Evolutionary conservation across 208 protist genomes (phyloP).

Genomic region (Wallacemonas collosoma): DNA sequence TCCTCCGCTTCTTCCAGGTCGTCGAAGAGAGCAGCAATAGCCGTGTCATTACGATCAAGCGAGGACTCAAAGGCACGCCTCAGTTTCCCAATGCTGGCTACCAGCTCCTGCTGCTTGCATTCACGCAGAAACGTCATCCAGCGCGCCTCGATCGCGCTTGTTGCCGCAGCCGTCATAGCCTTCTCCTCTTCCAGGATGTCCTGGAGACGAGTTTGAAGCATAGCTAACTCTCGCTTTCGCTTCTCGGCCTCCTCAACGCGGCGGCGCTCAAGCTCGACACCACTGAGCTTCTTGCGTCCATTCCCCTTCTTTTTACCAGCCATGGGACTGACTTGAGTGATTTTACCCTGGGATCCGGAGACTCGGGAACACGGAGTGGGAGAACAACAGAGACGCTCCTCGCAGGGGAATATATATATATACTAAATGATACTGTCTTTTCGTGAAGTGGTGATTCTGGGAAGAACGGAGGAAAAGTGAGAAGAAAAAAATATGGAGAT

Average conservation of each 20-base stretch:
- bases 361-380: not conserved
- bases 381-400: not conserved
- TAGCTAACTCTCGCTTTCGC: slow-evolving; percentile 63
- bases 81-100: slow-evolving; percentile 89
- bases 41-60: slow-evolving; percentile 94
- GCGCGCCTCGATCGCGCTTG: slow-evolving; percentile 70
- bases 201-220: slow-evolving; percentile 69
- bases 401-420: not conserved
- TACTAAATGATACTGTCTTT: not conserved
- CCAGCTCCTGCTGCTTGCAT: slow-evolving; percentile 93
- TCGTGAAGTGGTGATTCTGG: too few relatives aligned
- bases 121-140: slow-evolving; percentile 93
- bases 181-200: slow-evolving; percentile 87
- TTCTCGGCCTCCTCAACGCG: slow-evolving; percentile 76
- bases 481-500: too few relatives aligned
- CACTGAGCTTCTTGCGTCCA: slow-evolving; percentile 52
- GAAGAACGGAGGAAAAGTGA: too few relatives aligned
- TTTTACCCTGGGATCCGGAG: not conserved
- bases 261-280: slow-evolving; percentile 60
- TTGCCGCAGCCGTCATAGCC: slow-evolving; percentile 44
- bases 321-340: not conserved
- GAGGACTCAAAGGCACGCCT: slow-evolving; percentile 88
- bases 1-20: slow-evolving; percentile 94
- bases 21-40: slow-evolving; percentile 85
- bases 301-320: slow-evolving; percentile 27